These are phyloP conservation scores for Pichia sp. DNA, from an alignment of 1,139 yeast genomes.

Conservation along the genomic window DNA sequence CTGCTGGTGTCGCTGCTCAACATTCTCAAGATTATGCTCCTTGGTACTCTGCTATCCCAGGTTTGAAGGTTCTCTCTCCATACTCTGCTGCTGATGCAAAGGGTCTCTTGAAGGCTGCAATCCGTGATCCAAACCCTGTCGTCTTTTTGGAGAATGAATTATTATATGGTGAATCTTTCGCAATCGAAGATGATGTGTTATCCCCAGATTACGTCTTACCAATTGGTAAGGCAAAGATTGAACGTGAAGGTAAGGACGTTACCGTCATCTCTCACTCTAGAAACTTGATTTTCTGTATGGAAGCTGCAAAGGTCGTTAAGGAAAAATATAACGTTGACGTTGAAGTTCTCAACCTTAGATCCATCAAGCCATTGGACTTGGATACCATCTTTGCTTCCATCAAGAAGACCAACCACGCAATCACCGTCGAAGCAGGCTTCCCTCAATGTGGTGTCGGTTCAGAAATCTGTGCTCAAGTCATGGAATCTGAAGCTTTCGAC, in stretches of 20 bases:
- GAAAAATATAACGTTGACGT: conserved; percentile 83
- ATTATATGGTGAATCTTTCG: conserved; percentile 87
- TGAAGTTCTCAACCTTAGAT: conserved; percentile 92
- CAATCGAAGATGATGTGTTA: conserved; percentile 81
- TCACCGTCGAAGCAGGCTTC: conserved; percentile 96
- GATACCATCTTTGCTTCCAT: conserved; percentile 81
- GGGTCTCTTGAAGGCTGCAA: conserved; percentile 92
- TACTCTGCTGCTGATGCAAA: conserved; percentile 94
- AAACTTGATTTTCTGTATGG: conserved; percentile 76
- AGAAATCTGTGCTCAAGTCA: conserved; percentile 93
- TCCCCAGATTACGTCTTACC: conserved; percentile 88
- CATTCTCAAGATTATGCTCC: conserved; percentile 97
- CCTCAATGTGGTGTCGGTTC: conserved; percentile 99
- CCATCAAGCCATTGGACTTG: conserved; percentile 93
- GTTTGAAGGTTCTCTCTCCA: conserved; percentile 93
- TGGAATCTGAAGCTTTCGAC: conserved; percentile 98
- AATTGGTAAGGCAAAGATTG: conserved; percentile 93
- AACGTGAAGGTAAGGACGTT: conserved; percentile 85
- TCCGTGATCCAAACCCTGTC: conserved; percentile 98
- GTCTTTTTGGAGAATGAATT: conserved; percentile 94
- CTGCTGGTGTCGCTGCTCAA: conserved; percentile 99
- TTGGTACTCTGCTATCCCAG: conserved; percentile 98
- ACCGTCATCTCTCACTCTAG: conserved; percentile 89
- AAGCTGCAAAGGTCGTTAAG: conserved; percentile 84
- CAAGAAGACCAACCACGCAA: conserved; percentile 94